Evolutionary conservation across 139 green algal species (phyloP).

Genomic region (Chlorella sp.): DNA sequence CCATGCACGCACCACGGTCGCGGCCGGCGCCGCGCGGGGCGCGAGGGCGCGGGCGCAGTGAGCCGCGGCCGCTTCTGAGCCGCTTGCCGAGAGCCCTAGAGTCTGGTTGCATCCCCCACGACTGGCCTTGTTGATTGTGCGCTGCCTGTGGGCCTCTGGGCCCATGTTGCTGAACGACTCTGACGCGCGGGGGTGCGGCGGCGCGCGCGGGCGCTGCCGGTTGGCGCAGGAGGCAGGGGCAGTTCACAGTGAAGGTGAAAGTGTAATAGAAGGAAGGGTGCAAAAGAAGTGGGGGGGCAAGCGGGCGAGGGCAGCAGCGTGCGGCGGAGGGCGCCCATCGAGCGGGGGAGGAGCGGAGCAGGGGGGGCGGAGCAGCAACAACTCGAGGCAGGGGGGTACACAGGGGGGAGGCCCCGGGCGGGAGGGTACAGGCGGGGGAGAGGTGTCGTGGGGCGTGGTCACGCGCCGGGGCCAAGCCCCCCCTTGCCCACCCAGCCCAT

Average conservation of each 20-base stretch:
- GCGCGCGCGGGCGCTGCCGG: no score
- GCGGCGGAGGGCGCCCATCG: not conserved
- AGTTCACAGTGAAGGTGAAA: no score
- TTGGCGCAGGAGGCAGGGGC: no score
- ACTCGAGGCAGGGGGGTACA: not conserved
- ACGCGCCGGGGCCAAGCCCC: not conserved
- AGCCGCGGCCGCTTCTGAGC: not conserved
- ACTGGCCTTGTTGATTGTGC: not conserved
- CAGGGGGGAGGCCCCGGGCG: no score
- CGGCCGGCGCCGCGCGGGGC: not conserved
- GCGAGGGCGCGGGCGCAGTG: not conserved
- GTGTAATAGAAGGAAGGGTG: no score
- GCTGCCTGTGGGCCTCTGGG: not conserved
- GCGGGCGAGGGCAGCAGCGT: no score
- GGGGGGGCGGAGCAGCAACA: no score
- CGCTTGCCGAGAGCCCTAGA: not conserved
- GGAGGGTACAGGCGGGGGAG: no score
- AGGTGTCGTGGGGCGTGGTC: not conserved
- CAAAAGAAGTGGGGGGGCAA: no score
- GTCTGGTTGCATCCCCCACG: not conserved
- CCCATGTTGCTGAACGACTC: no score
- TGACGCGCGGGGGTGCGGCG: no score
- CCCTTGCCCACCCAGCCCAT: conserved; percentile 10
- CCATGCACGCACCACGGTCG: conserved; percentile 27
- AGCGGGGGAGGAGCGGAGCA: not conserved